phyloP scores from a whole-genome alignment of 371 early-diverging fungal genomes.

The Batkoa obscura region DNA sequence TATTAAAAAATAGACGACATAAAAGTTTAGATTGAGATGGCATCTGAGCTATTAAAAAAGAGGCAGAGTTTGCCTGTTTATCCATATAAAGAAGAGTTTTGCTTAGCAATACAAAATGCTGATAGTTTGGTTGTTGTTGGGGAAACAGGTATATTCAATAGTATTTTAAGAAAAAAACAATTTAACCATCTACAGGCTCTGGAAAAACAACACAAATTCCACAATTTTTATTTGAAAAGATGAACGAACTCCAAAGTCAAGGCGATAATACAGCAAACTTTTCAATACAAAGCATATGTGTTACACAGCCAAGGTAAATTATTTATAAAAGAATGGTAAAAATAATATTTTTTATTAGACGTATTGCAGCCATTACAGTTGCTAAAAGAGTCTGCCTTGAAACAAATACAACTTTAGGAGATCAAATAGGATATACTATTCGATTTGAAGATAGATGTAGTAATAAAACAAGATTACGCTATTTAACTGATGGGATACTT shows the following conservation, averaged over 20 bases:
- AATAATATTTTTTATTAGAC: constrained; percentile 13
- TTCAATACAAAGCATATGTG: constrained; percentile 19
- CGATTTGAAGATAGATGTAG: constrained; percentile 54
- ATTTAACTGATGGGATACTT: constrained; percentile 88
- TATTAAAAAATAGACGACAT: too few species aligned
- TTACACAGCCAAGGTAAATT: constrained; percentile 52
- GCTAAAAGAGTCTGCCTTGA: constrained; percentile 70
- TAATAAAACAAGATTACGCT: constrained; percentile 44
- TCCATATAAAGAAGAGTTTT: constrained; percentile 29
- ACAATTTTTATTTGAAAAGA: constrained; percentile 54
- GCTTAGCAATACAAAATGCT: constrained; percentile 40
- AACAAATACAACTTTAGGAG: constrained; percentile 30
- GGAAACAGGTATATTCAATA: constrained; percentile 45
- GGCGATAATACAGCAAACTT: not conserved
- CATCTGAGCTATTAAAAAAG: too few species aligned
- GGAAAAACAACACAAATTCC: constrained; percentile 91
- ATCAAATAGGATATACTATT: constrained; percentile 73
- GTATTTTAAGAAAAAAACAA: not conserved
- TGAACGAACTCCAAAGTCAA: not conserved
- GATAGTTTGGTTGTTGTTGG: constrained; percentile 54
- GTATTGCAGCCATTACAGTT: constrained; percentile 85
- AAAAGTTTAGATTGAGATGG: too few species aligned
- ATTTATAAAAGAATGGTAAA: not conserved
- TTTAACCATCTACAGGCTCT: constrained; percentile 24
- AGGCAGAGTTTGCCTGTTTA: constrained; percentile 2